A percentile compares a stretch with the other conserved stretches of the same genome.
Conservation (phyloP, 805 yeast genomes). For the Jamesozyma lodderae region DNA sequence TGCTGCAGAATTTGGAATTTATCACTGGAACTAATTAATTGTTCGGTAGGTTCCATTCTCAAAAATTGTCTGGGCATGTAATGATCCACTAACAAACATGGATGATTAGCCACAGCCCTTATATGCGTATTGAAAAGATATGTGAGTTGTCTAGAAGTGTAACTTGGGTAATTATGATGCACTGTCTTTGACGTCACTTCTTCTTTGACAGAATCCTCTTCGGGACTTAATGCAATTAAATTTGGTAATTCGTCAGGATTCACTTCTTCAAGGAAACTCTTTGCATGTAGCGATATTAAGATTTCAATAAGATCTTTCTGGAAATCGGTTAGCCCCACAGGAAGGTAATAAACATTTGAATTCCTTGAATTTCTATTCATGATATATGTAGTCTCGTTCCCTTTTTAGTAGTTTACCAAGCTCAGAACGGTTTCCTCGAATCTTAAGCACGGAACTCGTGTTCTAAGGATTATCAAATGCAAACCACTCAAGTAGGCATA, state of each 20-base stretch:
- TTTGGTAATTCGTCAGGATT: neutral
- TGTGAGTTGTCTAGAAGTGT: slow-evolving; percentile 30
- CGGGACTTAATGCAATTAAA: slow-evolving; percentile 11
- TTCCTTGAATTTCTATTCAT: neutral
- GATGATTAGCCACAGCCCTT: slow-evolving; percentile 49
- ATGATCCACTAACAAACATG: slow-evolving; percentile 66
- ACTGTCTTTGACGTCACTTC: neutral
- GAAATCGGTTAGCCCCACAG: slow-evolving; percentile 36
- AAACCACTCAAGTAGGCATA: no score
- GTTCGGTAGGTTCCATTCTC: slow-evolving; percentile 54
- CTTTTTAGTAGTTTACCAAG: no score
- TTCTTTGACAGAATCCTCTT: neutral
- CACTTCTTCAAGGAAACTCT: slow-evolving; percentile 22
- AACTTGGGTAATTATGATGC: slow-evolving; percentile 22
- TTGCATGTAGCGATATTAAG: slow-evolving; percentile 36
- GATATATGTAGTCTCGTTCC: neutral
- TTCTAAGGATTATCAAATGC: no score
- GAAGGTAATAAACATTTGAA: slow-evolving; percentile 22
- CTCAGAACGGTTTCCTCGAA: no score
- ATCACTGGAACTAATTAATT: slow-evolving; percentile 45
- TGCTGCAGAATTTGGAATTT: slow-evolving; percentile 49
- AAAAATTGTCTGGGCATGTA: slow-evolving; percentile 64
- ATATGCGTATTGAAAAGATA: slow-evolving; percentile 33
- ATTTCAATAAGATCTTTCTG: slow-evolving; percentile 39
- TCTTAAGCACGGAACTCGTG: no score